Base-by-base conservation (phyloP, 495 filamentous ascomycete species). In the Penicillium odoratum region DNA sequence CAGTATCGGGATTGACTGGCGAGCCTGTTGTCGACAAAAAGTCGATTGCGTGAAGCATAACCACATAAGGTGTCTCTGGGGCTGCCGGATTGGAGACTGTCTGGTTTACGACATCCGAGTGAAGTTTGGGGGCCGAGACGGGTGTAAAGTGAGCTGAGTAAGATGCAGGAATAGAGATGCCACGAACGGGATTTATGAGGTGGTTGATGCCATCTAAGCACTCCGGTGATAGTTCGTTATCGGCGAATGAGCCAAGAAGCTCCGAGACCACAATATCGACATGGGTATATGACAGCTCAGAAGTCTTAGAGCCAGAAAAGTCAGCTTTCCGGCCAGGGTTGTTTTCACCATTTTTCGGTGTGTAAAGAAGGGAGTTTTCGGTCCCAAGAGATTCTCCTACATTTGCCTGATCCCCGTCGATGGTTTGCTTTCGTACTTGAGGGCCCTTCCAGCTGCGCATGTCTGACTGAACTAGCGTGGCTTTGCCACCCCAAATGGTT, bases 261-360 rank as follows among this genome's bases (percentile, higher is more conserved):
- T 99, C 94, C 1, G 91, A 96, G 6, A 99, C 83, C 4, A 98
- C 74, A 53, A 99, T 97, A 69, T 99, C 94, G 48, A 98, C 89
- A 42, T 85, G 86, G 56, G 82, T 83, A 63, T 84, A 70, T 6
- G 51, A 53, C 45, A 60, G 29, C 5, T 54, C 61, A 1, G 65
- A 21, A 26, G 31, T 16, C 9, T 34, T 54, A 10, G 54, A 50
- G 15, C 51, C 54, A 9, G 51, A 25, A 21, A 61, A 45, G 31
- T 62, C 57, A 31, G 65, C 48, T 16, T 48, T 31, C 7, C 43
- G 60, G 25, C 57, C 51, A 13, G 52, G 50, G 38, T 66, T 55
- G 36, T 63, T 66, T 11, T 66, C 51, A 13, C 63, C 60, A 40
- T 59, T 56, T 34, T 66, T 69, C 7, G 62, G 53, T 7, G 47